phyloP scores from a whole-genome alignment of 2,329 filamentous ascomycete genomes.

The Colletotrichum kahawae region DNA sequence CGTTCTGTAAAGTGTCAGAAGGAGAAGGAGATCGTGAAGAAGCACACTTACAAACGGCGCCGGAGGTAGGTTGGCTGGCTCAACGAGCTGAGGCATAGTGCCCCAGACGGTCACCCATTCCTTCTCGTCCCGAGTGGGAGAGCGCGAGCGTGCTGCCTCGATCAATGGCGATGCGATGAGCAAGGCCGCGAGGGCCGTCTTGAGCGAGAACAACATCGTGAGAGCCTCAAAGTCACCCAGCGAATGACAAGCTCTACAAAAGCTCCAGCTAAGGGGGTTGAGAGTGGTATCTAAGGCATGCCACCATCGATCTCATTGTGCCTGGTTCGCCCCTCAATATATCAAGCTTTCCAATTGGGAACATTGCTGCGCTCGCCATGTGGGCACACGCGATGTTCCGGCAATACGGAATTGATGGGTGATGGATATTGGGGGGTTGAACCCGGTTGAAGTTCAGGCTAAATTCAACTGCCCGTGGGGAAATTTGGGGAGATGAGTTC shows the following conservation, averaged over 20 bases:
- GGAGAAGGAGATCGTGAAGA: not conserved
- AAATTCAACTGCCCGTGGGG: slow-evolving; percentile 2
- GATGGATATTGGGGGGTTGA: not conserved
- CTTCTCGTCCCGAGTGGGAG: slow-evolving; percentile 26
- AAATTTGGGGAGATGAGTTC: slow-evolving; percentile 10
- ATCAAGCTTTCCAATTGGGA: not conserved
- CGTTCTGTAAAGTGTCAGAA: slow-evolving; percentile 47
- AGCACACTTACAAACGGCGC: slow-evolving; percentile 53
- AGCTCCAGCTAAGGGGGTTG: not conserved
- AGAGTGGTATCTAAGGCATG: not conserved
- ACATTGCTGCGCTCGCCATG: not conserved
- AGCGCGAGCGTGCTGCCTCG: not conserved
- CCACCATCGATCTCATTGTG: not conserved
- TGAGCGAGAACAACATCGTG: slow-evolving; percentile 3
- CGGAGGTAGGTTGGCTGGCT: slow-evolving; percentile 62
- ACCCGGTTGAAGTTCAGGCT: slow-evolving; percentile 15
- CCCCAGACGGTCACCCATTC: slow-evolving; percentile 69
- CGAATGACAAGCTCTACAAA: not conserved
- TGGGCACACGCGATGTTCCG: not conserved
- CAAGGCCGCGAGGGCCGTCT: slow-evolving; percentile 17
- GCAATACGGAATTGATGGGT: slow-evolving; percentile 2
- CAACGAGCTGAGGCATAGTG: slow-evolving; percentile 66
- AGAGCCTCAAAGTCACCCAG: not conserved
- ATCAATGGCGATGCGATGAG: not conserved
- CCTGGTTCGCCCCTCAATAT: slow-evolving; percentile 5